Percentiles rank a stretch among this genome's conserved stretches.
These are phyloP conservation scores for Neurospora cerealis DNA, from an alignment of 495 filamentous ascomycete species.

Conservation along the genomic window DNA sequence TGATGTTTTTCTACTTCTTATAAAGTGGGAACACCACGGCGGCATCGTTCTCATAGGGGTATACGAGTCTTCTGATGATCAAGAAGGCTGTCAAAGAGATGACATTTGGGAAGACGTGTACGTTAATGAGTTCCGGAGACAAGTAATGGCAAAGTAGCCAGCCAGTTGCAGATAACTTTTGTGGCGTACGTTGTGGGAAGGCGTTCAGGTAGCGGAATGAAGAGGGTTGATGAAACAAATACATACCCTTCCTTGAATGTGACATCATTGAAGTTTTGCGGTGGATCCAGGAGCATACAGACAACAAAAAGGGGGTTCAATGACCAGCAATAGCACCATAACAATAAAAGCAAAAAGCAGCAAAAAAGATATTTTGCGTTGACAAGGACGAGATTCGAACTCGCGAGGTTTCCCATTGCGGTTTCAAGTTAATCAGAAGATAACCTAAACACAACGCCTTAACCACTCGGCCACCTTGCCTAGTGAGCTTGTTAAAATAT, in stretches of 20 bases:
- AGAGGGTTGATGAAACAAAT: background rate
- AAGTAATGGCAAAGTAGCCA: background rate
- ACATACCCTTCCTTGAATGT: background rate
- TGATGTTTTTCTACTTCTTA: background rate
- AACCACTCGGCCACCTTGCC: conserved; percentile 40
- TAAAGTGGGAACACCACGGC: background rate
- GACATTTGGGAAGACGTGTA: background rate
- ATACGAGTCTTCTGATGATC: background rate
- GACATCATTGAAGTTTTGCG: background rate
- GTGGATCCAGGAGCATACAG: background rate
- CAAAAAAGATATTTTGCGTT: background rate
- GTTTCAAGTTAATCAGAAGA: conserved; percentile 6
- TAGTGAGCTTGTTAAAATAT: background rate
- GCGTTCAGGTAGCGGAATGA: background rate
- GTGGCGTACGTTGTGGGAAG: background rate
- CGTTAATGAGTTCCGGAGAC: background rate
- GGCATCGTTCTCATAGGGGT: background rate
- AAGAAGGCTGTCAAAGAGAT: background rate
- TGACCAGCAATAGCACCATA: background rate
- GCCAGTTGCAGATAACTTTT: background rate
- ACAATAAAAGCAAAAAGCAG: background rate
- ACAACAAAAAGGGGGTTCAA: background rate
- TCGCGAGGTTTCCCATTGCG: conserved; percentile 14
- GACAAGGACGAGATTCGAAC: conserved; percentile 20
- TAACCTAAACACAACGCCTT: conserved; percentile 44